Base-by-base conservation (phyloP, 176 grass and related monocot species). In the Aegilops umbellulata region DNA sequence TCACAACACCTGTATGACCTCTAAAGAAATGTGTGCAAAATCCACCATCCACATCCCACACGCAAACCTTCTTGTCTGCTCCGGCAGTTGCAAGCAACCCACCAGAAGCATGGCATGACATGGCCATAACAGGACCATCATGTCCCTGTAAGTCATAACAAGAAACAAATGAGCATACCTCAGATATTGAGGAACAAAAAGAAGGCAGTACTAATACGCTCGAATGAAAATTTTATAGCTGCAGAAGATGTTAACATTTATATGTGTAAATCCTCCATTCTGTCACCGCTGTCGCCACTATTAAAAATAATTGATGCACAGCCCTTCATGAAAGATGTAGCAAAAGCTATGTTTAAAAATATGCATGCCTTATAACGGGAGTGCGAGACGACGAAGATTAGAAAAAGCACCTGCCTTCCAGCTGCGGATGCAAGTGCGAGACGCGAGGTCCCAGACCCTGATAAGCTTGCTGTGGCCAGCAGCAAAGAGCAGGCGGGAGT, bases 11-110 rank as follows among this genome's bases (percentile, higher is more conserved):
- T 76, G 88, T 86, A 49, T 98, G 95, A 23, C 95, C 95, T 91
- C 87, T 95, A 79, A 98, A 93, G 82, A 95, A 98, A 92, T 95
- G 93, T 10, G 93, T 98, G 88, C 95, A 98, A 81, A 98, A 98
- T 19, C 95, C 95, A 79, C 95, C 95, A 86, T 95, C 93, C 14
- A 98, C 91, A 88, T 98, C 95, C 93, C 95, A 98, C 42, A 98
- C 78, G 69, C 88, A 95, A 9, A 94, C 95, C 84, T 90, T 95
- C 87, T 92, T 98, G 82, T 95, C 93, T 74, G 93, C 93, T 83
- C 93, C 95, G 36, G 91, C 95, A 75, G 93, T 98, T 86, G 91
- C 95, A 70, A 98, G 88, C 90, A 98, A 94, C 35, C 95, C 95
- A 16, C 93, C 93, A 85, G 95, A 98, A 38, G 91, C 94, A 94